These are phyloP conservation scores for Agrocybe pediades DNA, from an alignment of 768 basidiomycete genomes.

Conservation along the genomic window DNA sequence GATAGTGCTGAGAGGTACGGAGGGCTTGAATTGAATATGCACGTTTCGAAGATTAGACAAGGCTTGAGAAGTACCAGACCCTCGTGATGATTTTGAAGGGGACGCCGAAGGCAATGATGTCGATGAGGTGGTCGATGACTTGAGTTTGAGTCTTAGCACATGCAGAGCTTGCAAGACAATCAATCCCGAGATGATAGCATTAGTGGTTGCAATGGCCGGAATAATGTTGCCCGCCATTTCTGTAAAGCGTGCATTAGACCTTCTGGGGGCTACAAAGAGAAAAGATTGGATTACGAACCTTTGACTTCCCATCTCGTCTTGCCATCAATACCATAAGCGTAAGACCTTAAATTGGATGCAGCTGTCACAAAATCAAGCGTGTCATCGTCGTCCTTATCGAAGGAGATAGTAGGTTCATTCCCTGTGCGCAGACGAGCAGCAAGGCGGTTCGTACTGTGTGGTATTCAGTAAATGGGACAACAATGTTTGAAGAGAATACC, in stretches of 20 bases:
- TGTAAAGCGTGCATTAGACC: too few relatives aligned
- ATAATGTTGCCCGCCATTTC: slow-evolving; percentile 99
- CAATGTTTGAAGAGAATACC: not conserved
- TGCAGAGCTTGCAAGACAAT: slow-evolving; percentile 93
- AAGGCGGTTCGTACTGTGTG: slow-evolving; percentile 73
- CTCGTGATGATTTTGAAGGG: too few relatives aligned
- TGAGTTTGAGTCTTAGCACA: slow-evolving; percentile 66
- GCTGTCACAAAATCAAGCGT: slow-evolving; percentile 96
- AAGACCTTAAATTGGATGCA: slow-evolving; percentile 88
- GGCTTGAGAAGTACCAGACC: not conserved
- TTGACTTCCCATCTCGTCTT: slow-evolving; percentile 98
- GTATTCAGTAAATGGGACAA: not conserved
- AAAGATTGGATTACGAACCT: slow-evolving; percentile 48
- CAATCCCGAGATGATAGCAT: slow-evolving; percentile 93
- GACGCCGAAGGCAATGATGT: not conserved
- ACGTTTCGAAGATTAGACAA: slow-evolving; percentile 61
- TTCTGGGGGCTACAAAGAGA: too few relatives aligned
- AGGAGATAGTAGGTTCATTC: slow-evolving; percentile 69
- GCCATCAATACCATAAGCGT: slow-evolving; percentile 83
- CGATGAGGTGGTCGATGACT: not conserved
- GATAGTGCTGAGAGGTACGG: slow-evolving; percentile 76
- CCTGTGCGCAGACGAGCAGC: slow-evolving; percentile 66
- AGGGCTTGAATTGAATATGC: slow-evolving; percentile 76
- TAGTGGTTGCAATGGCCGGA: slow-evolving; percentile 98
- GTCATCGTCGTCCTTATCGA: slow-evolving; percentile 99